Evolutionary conservation across 345 rosid genomes (phyloP), one percentile per base, ranked within the genome.

Genomic region (Citrus cavaleriei): DNA sequence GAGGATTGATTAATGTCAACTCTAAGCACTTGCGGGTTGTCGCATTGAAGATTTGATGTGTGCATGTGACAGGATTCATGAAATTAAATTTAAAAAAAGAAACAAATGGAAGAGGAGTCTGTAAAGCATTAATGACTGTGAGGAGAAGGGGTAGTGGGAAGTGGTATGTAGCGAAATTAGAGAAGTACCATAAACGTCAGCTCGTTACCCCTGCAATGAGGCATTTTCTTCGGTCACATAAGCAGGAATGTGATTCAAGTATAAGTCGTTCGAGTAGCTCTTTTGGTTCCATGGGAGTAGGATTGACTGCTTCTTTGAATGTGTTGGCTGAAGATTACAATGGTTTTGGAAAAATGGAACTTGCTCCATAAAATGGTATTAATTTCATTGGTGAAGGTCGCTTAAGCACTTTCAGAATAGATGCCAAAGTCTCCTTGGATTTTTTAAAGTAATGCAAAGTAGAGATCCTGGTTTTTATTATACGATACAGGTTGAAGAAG

Each of bases 401-500:
- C 49, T 59, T 37, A 37, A 37, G 40, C 40, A 37, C 40, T 37
- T 37, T 37, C 40, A 1, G 40, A 37, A 37, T 84, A 42, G 83
- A 78, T 75, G 80, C 83, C 79, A 68, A 65, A 68, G 77, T 70
- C 74, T 80, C 32, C 77, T 84, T 28, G 80, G 79, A 5, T 84
- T 84, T 57, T 78, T 84, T 55, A 74, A 80, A 40, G 69, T 78
- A 22, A 78, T 84, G 86, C 86, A 72, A 61, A 24, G 68, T 28
- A 75, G 72, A 49, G 84, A 81, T 68, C 77, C 82, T 66, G 73
- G 80, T 25, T 81, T 78, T 75, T 84, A 61, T 78, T 75, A 84
- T 72, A 80, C 82, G 18, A 72, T 78, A 70, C 80, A 84, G 72
- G 86, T 78, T 78, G 86, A 84, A 35, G 80, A 78, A 68, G 86